Base-by-base conservation (phyloP, 139 green algal genomes). In the Chlorella sorokiniana region DNA sequence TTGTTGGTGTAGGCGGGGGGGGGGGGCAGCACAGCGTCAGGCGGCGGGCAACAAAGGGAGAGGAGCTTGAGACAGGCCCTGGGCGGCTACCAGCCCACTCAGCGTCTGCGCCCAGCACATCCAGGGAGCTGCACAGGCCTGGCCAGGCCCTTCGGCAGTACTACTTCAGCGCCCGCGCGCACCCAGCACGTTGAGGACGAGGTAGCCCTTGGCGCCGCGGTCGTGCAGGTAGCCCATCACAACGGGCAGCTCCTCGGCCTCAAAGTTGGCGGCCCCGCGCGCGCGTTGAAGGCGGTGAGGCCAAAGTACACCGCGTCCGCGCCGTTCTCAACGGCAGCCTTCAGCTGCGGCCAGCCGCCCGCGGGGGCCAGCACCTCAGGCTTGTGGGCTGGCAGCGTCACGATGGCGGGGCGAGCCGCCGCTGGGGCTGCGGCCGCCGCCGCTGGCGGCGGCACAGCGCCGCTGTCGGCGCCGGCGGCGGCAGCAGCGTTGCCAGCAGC, bases 241-340 rank as follows among this genome's bases (percentile, higher is more conserved):
- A 22, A 85, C 78, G 3, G 85, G 80, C 48, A 97, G 86, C 88
- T 96, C 93, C 29, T 91, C 86, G 0, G 83, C 33, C 0, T 56
- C 75, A 70, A 97, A 97, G 86, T 97, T 97, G 54, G 80, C 65
- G 62, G 94, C 94, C 0, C 94, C 52, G 79, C 88, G 5, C 88
- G 78, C 0, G 91, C 89, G 76, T 92, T 91, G 78, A 92, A 83
- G n/a, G 67, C 65, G 6, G 81, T 73, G 4, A 88, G 68, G 59
- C 80, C 93, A 83, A 96, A 95, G 83, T 97, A 97, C 33, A 96
- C 93, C 0, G 90, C 88, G 69, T 97, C 92, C 9, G 93, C 93
- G 8, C 94, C 94, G 76, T 93, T 95, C 83, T 95, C 88, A 33
- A 94, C 89, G 2, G 93, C 94, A 3, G 94, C 91, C 16, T 82